Percentiles rank a stretch among this genome's conserved stretches.
These are phyloP conservation scores for Rhododendron mucronatum DNA, from an alignment of 148 eudicot genomes.

Conservation along the genomic window DNA sequence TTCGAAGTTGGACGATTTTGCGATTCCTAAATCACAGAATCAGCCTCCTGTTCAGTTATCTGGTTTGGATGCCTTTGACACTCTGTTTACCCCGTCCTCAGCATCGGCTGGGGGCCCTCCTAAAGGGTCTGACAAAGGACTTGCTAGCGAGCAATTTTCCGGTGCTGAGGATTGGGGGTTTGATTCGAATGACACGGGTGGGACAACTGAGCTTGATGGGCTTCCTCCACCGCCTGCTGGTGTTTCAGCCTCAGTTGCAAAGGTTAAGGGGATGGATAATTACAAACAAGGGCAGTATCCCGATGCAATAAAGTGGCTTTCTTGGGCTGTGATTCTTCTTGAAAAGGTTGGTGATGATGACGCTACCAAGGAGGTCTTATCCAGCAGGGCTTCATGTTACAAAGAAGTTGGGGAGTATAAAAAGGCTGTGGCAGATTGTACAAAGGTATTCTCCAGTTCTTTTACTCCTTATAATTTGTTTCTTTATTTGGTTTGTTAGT, in stretches of 20 bases:
- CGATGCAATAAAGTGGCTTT: constrained; percentile 98
- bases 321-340: constrained; percentile 85
- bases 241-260: constrained; percentile 66
- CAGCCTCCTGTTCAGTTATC: constrained; percentile 39
- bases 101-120: constrained; percentile 25
- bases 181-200: constrained; percentile 41
- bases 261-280: constrained; percentile 78
- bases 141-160: constrained; percentile 37
- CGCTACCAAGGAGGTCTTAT: constrained; percentile 60
- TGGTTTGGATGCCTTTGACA: constrained; percentile 51
- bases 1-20: constrained; percentile 46
- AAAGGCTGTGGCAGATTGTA: constrained; percentile 97
- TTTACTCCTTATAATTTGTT: neutral
- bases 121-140: constrained; percentile 27
- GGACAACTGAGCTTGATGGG: constrained; percentile 83
- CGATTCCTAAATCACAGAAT: constrained; percentile 23
- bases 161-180: constrained; percentile 81
- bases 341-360: constrained; percentile 58
- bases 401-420: constrained; percentile 98
- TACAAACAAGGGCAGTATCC: constrained; percentile 88
- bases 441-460: constrained; percentile 57
- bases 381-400: constrained; percentile 85
- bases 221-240: constrained; percentile 95
- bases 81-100: constrained; percentile 43
- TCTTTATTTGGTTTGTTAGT: neutral